Evolutionary conservation across 257 asterid species (phyloP).

Genomic region (Ophiorrhiza pumila): DNA sequence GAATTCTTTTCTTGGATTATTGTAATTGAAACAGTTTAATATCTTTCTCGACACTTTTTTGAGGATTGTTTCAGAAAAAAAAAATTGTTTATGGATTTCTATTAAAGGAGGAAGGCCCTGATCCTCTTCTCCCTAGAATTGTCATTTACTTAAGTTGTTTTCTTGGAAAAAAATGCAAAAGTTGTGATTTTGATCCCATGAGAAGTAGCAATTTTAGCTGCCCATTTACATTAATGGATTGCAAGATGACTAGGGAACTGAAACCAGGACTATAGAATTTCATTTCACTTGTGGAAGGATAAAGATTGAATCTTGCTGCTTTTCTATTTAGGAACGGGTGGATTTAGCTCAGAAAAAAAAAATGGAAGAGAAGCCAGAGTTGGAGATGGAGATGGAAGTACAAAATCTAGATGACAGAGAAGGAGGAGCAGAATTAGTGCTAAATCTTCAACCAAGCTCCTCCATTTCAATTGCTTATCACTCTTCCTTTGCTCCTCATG

Average conservation of each 20-base stretch:
- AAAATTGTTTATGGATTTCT: neutral
- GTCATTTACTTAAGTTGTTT: neutral
- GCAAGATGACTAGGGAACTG: conserved; percentile 2
- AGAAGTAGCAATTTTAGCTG: neutral
- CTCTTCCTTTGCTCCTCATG: conserved; percentile 63
- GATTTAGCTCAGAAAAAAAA: neutral
- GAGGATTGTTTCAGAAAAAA: neutral
- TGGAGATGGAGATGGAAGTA: conserved; percentile 34
- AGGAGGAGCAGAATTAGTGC: conserved; percentile 73
- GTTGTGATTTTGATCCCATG: no score
- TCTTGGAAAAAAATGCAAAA: no score
- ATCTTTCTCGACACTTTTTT: no score
- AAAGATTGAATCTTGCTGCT: neutral
- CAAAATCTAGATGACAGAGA: conserved; percentile 21
- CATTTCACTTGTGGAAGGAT: neutral
- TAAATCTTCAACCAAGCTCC: conserved; percentile 57
- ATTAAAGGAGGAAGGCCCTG: neutral
- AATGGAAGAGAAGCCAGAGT: conserved; percentile 3
- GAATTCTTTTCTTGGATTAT: neutral
- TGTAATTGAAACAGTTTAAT: neutral
- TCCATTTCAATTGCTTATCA: conserved; percentile 68
- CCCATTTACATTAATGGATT: neutral
- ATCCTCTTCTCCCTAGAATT: neutral
- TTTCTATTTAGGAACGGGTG: neutral
- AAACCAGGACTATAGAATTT: neutral